Base-by-base conservation (phyloP, 148 eudicot species). In the Pharnaceum exiguum region DNA sequence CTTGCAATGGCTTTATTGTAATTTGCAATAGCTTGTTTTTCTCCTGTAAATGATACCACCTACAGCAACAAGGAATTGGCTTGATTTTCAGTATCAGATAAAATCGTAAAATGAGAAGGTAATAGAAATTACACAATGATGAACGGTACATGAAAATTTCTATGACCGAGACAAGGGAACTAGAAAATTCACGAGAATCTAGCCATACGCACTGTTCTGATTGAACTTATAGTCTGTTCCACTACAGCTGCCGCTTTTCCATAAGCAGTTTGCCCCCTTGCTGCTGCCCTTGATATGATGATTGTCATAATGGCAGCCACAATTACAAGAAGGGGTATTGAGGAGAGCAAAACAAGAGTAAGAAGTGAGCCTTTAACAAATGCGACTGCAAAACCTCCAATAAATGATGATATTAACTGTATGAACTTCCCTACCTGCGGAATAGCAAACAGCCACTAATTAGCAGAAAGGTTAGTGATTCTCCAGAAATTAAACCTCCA, bases 351-450 rank as follows among this genome's bases (percentile, higher is more conserved):
- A 57, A 86, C 97, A 19, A 89, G 66, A n/a, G 95, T 76, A 51
- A 89, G 97, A 30, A 89, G 84, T 95, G 95, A 89, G 45, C 97
- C 97, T 71, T 76, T 81, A 31, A 70, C 53, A 35, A 89, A 81
- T 46, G 95, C 97, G 43, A 89, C 75, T 19, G 74, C 79, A 78
- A 89, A 86, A 4, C 97, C 97, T 57, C 90, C 97, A 8, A 86
- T 0, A 55, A 86, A 89, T 16, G 95, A 77, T 13, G 88, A 43
- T 0, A 79, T 40, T 36, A 86, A 59, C 65, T 89, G 97, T 66
- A 81, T 65, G 60, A 83, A 86, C 63, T 83, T 76, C 23, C 97
- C 97, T 40, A 86, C 97, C 96, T 89, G 50, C 25, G 9, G 16
- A 23, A 48, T 29, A 57, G 8, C 5, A 22, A 13, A 28, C 59